These are phyloP conservation scores for Kwoniella botswanensis DNA, from an alignment of 768 basidiomycete species.

Conservation along the genomic window DNA sequence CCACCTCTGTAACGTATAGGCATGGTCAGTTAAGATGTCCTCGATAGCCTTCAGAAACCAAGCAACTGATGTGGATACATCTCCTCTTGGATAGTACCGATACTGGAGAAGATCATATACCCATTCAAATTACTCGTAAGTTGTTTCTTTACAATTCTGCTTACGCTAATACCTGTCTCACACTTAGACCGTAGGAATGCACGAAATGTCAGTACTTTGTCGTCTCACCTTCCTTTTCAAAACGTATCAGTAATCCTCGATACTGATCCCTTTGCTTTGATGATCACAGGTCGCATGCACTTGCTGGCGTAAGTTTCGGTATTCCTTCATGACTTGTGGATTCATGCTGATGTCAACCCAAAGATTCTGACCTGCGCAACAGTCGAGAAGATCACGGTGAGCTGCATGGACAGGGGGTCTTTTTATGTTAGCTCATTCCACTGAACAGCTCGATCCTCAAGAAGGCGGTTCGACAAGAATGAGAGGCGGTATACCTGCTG, in stretches of 20 bases:
- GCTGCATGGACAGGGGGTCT: too few species aligned
- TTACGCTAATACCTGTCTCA: not conserved
- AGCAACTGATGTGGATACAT: not conserved
- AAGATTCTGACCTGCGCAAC: slow-evolving; percentile 42
- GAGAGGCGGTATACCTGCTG: slow-evolving; percentile 58
- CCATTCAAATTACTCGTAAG: slow-evolving; percentile 58
- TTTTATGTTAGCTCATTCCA: slow-evolving; percentile 15
- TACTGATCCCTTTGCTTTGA: not conserved
- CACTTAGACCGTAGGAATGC: slow-evolving; percentile 50
- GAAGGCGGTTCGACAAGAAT: slow-evolving; percentile 58
- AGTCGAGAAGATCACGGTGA: slow-evolving; percentile 45
- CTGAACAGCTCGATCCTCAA: slow-evolving; percentile 52
- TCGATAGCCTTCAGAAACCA: not conserved
- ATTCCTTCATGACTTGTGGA: not conserved
- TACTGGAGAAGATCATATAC: slow-evolving; percentile 53
- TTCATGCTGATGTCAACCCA: not conserved
- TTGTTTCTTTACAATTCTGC: not conserved
- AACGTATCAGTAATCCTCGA: not conserved
- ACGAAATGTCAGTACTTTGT: slow-evolving; percentile 47
- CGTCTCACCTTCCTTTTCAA: not conserved
- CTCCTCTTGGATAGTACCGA: slow-evolving; percentile 36
- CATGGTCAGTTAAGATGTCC: slow-evolving; percentile 13
- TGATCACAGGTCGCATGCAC: slow-evolving; percentile 49
- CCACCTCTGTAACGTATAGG: not conserved
- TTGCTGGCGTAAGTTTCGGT: slow-evolving; percentile 52